Evolutionary conservation across 2,329 filamentous ascomycete species (phyloP).

Genomic region (Epichloe sp.): DNA sequence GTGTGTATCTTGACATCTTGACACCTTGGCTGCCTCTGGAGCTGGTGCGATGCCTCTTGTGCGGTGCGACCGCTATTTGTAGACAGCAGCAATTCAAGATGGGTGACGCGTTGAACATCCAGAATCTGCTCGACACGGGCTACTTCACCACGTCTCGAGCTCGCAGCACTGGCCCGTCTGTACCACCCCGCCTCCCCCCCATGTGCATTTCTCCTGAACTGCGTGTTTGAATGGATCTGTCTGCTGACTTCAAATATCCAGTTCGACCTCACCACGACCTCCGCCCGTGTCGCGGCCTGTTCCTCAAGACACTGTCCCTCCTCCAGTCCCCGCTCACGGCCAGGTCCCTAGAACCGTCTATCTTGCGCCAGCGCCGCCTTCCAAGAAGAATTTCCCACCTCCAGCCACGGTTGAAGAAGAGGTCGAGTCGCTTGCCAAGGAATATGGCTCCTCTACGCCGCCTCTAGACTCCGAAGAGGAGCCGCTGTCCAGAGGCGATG

Average conservation of each 20-base stretch:
- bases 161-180: slow-evolving; percentile 18
- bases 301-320: slow-evolving; percentile 9
- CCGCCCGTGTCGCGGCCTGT: slow-evolving; percentile 5
- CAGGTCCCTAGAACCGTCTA: slow-evolving; percentile 6
- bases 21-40: not conserved
- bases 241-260: slow-evolving; percentile 1
- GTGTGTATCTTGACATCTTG: not conserved
- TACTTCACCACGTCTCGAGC: slow-evolving; percentile 36
- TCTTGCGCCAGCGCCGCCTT: slow-evolving; percentile 4
- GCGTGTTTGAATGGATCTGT: not conserved
- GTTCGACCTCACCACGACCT: slow-evolving; percentile 10
- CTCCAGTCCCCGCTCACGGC: slow-evolving; percentile 6
- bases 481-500: slow-evolving; percentile 44
- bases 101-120: slow-evolving; percentile 30
- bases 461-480: slow-evolving; percentile 33
- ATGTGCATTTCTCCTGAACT: not conserved
- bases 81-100: slow-evolving; percentile 19
- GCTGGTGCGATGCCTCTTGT: slow-evolving; percentile 12
- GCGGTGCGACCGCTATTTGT: slow-evolving; percentile 7
- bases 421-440: slow-evolving; percentile 44
- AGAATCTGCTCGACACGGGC: slow-evolving; percentile 34
- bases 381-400: slow-evolving; percentile 36
- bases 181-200: not conserved
- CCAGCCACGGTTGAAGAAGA: slow-evolving; percentile 60
- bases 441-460: slow-evolving; percentile 30